Evolutionary conservation across 2,329 filamentous ascomycete genomes (phyloP).

Genomic region (Alternaria postmessia): DNA sequence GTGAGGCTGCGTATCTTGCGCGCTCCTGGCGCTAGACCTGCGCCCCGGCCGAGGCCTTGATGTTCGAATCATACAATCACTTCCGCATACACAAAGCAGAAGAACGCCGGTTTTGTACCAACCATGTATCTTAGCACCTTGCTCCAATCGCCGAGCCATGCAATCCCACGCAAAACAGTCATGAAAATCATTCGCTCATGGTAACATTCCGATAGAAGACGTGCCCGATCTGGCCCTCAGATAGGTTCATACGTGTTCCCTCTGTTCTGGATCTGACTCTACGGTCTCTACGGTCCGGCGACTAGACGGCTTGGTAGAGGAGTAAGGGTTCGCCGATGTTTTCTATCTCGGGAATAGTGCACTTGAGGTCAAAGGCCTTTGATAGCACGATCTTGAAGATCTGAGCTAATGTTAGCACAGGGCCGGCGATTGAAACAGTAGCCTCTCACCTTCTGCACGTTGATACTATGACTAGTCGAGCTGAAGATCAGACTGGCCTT

Average conservation of each 20-base stretch:
- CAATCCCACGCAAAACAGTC: constrained; percentile 45
- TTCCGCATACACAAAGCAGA: constrained; percentile 30
- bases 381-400: constrained; percentile 99
- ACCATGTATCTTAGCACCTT: constrained; percentile 35
- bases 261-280: constrained; percentile 28
- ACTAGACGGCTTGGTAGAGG: constrained; percentile 70
- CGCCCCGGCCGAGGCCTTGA: constrained; percentile 15
- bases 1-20: constrained; percentile 22
- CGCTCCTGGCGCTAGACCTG: constrained; percentile 22
- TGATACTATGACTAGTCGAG: constrained; percentile 99
- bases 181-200: constrained; percentile 50
- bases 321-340: constrained; percentile 95
- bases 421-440: background rate
- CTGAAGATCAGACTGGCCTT: constrained; percentile 97
- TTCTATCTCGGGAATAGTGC: constrained; percentile 98
- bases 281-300: constrained; percentile 21
- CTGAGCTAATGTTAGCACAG: constrained; percentile 60
- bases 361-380: constrained; percentile 98
- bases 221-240: constrained; percentile 24
- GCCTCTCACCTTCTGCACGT: constrained; percentile 87
- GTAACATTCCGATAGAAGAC: constrained; percentile 39
- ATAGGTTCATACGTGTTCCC: constrained; percentile 16
- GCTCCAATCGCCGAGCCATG: constrained; percentile 51
- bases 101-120: constrained; percentile 43
- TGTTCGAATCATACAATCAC: constrained; percentile 18